These are phyloP conservation scores for Fusarium sp. DNA, from an alignment of 2,329 filamentous ascomycete genomes.

Conservation along the genomic window DNA sequence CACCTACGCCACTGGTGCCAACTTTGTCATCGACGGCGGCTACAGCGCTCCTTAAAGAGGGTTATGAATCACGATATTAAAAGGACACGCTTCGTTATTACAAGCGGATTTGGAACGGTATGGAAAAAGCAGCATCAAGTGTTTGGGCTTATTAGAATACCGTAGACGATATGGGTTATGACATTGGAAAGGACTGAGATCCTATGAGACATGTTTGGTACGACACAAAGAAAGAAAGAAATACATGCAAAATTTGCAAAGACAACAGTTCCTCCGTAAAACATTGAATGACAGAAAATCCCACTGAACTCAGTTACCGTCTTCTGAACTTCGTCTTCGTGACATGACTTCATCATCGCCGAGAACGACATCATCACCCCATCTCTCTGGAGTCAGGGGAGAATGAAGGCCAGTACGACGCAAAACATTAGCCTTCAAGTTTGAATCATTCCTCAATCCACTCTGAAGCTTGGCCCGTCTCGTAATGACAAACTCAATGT, in stretches of 20 bases:
- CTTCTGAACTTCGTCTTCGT: neutral
- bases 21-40: slow-evolving; percentile 47
- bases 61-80: neutral
- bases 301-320: neutral
- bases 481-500: neutral
- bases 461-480: neutral
- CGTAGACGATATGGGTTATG: neutral
- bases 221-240: neutral
- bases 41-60: slow-evolving; percentile 42
- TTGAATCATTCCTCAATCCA: neutral
- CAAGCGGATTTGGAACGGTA: neutral
- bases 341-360: neutral
- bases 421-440: neutral
- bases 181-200: slow-evolving; percentile 2
- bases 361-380: neutral
- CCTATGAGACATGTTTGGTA: neutral
- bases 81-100: neutral
- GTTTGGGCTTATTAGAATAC: neutral
- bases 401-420: slow-evolving; percentile 5
- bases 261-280: neutral
- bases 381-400: slow-evolving; percentile 14
- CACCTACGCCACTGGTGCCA: slow-evolving; percentile 48
- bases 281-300: neutral
- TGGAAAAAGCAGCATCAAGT: slow-evolving; percentile 1
- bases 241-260: neutral